Percentiles rank a stretch among this genome's conserved stretches.
These are phyloP conservation scores for Chloranthus sessilifolius DNA, from an alignment of 164 flowering plant genomes.

Conservation along the genomic window DNA sequence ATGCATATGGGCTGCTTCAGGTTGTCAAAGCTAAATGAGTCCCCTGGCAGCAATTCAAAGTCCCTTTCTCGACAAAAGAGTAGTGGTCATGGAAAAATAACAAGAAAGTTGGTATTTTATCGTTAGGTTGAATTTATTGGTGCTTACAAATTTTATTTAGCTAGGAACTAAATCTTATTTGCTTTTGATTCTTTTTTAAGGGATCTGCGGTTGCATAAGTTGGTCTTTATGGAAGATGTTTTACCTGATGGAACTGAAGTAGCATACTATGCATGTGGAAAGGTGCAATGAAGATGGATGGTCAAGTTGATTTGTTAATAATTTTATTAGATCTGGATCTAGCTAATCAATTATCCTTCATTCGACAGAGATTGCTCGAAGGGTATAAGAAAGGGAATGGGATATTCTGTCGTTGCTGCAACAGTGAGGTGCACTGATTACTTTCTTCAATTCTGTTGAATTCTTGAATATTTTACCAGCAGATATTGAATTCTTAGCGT, in stretches of 20 bases:
- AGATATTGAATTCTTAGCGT: constrained; percentile 16
- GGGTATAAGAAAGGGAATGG: constrained; percentile 74
- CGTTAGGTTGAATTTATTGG: not conserved
- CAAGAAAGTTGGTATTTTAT: constrained; percentile 57
- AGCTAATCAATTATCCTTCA: constrained; percentile 3
- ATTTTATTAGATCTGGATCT: too few species aligned
- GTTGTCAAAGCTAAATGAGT: constrained; percentile 20
- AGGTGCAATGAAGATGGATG: constrained; percentile 32
- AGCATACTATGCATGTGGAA: constrained; percentile 56
- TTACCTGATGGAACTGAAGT: constrained; percentile 87
- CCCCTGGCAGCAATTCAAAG: constrained; percentile 21
- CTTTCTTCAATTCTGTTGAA: not conserved
- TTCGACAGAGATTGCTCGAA: constrained; percentile 50
- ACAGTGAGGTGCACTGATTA: constrained; percentile 43
- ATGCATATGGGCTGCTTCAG: constrained; percentile 38
- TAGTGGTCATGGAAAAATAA: constrained; percentile 50
- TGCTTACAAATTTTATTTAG: not conserved
- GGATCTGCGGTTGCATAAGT: constrained; percentile 73
- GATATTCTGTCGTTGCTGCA: constrained; percentile 70
- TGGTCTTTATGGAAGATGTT: constrained; percentile 62
- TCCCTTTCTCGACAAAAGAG: constrained; percentile 14
- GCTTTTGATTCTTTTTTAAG: constrained; percentile 25
- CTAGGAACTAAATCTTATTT: constrained; percentile 3
- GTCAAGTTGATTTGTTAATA: not conserved
- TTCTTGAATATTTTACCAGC: not conserved